Evolutionary conservation across 139 green algal genomes (phyloP), one percentile per base, ranked within the genome.

Genomic region (Zygnema cylindricum): DNA sequence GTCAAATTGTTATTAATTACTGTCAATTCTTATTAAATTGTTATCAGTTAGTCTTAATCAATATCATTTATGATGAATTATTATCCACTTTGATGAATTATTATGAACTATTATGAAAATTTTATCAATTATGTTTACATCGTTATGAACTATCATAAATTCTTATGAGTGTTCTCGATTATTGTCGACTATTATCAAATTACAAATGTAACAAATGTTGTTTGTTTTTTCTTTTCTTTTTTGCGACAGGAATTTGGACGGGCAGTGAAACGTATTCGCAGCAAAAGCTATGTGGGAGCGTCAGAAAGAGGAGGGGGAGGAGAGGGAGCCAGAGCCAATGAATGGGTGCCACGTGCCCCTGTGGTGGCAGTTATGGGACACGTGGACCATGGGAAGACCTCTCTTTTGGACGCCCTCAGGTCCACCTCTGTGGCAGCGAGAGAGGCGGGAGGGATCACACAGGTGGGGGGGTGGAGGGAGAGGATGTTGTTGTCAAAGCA

Each of bases 331-430:
- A 35, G 22, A 16, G 32, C 7, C 43, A 73, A 23, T 16, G 2
- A 39, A 33, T 89, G 84, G 86, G 78, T 69, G 43, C 36, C 7
- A 1, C 86, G 96, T 1, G 94, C 96, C 0, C 95, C 97, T 0
- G 96, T 99, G 43, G 96, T 99, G 7, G 97, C 96, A 1, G 95
- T 99, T 39, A 99, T 99, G 97, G 97, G 97, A 0, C 97, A 99
- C 82, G 97, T 99, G 0, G 97, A 99, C 91, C 97, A 99, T 92
- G 97, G 97, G 73, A 97, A 97, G 88, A 91, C 88, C 2, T 39
- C 57, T 1, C 55, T 91, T 71, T 32, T 91, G 43, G 87, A 91
- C 11, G 78, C 81, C 0, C 69, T 91, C 2, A 91, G 97, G 1
- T 93, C 91, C 7, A 97, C 92, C 0, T 93, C 91, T 11, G 96